A percentile compares a stretch with the other conserved stretches of the same genome.
phyloP scores from a whole-genome alignment of 345 rosid genomes.

The Jatropha curcas region DNA sequence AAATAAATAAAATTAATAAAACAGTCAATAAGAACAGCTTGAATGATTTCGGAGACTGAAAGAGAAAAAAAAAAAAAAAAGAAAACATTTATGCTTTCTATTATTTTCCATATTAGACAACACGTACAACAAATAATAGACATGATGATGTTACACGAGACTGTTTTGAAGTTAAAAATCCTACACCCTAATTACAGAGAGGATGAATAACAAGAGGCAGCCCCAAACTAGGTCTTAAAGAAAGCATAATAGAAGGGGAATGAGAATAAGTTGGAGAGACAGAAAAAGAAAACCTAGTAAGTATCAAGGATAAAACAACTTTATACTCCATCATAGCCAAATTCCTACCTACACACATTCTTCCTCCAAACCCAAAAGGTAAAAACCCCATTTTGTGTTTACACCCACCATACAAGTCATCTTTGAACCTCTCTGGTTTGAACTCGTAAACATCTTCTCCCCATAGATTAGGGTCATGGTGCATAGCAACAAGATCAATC shows the following conservation, averaged over 20 bases:
- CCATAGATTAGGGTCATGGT: constrained; percentile 81
- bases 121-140: neutral
- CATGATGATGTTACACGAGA: neutral
- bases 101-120: constrained; percentile 5
- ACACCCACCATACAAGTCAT: constrained; percentile 73
- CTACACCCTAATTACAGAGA: constrained; percentile 26
- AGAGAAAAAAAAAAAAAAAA: neutral
- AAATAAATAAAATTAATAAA: too few species aligned
- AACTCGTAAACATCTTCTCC: constrained; percentile 74
- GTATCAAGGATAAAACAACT: constrained; percentile 59
- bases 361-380: constrained; percentile 96
- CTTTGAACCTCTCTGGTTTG: constrained; percentile 77
- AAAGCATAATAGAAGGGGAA: constrained; percentile 65
- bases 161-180: too few species aligned
- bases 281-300: constrained; percentile 66
- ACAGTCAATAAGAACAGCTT: neutral
- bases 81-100: neutral
- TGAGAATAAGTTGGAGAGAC: constrained; percentile 65
- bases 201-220: constrained; percentile 61
- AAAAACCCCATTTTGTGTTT: constrained; percentile 82
- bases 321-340: constrained; percentile 76
- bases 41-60: neutral
- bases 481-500: constrained; percentile 90
- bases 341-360: constrained; percentile 87
- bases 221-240: constrained; percentile 72